Evolutionary conservation across 2,329 filamentous ascomycete species (phyloP), one percentile per base, ranked within the genome.

Genomic region (Elsinoe arachidis): DNA sequence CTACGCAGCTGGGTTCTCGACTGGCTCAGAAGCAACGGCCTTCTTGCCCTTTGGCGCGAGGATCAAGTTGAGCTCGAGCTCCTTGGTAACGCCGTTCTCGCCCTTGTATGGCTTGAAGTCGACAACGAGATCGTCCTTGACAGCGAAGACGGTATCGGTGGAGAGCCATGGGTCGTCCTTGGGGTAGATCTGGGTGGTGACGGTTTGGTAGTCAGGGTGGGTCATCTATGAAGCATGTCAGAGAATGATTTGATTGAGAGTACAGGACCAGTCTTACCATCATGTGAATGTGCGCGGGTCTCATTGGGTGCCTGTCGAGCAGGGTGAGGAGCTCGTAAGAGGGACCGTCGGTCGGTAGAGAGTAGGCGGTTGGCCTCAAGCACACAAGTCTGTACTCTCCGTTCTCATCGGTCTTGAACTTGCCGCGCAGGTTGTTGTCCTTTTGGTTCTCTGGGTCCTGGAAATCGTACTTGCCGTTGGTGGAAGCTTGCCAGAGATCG

Each of bases 401-500:
- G 61, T 88, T 79, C 64, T 80, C 79, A 70, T 88, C 80, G 62
- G 84, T 81, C 64, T 78, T 80, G 77, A 89, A 89, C 75, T 88
- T 89, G 69, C 86, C 86, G 43, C 86, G 81, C 41, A 89, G 78
- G 76, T 90, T 90, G 79, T 88, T 86, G 68, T 82, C 81, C 52
- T 74, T 73, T 76, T 88, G 85, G 73, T 82, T 83, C 58, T 84
- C 79, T 0, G 84, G 85, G 70, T 89, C 86, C 72, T 87, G 84
- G 78, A 86, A 83, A 67, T 88, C 85, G 75, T 88, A 84, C 56
- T 58, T 58, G 47, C 60, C 60, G 37, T 61, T 61, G 70, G 84
- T 77, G 63, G 81, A 85, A 53, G 86, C 85, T 69, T 90, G 84
- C 86, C 86, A 90, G 75, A 89, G 85, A 68, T 90, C 87, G 65